Conservation (phyloP, 2,329 filamentous ascomycete genomes). For the Fusarium devonianum region DNA sequence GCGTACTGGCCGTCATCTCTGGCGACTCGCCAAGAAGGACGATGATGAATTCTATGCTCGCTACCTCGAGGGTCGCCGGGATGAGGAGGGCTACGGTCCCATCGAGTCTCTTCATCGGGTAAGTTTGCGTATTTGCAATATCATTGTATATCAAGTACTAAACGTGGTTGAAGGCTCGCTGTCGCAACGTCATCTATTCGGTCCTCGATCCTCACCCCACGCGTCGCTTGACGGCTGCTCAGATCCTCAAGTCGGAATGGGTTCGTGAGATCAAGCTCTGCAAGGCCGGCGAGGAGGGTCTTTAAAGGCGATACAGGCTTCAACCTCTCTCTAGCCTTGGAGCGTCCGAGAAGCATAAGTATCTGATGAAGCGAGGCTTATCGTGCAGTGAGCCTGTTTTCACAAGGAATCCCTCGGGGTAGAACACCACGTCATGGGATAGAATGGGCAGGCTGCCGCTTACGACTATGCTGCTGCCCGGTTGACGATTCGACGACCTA, state of each 20-base stretch:
- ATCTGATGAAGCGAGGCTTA: constrained; percentile 1
- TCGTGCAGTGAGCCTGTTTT: neutral
- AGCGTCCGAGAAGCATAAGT: constrained; percentile 7
- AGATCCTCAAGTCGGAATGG: constrained; percentile 98
- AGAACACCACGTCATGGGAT: constrained; percentile 16
- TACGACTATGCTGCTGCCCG: constrained; percentile 15
- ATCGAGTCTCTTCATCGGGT: constrained; percentile 96
- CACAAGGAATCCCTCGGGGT: constrained; percentile 13
- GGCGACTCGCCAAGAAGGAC: constrained; percentile 95
- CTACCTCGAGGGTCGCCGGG: constrained; percentile 89
- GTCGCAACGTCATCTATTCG: constrained; percentile 98
- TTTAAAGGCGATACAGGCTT: constrained; percentile 57
- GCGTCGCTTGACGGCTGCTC: constrained; percentile 91
- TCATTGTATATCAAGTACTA: constrained; percentile 8
- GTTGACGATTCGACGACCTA: constrained; percentile 39
- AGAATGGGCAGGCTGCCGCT: constrained; percentile 27
- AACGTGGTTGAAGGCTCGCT: constrained; percentile 74
- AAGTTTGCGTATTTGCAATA: constrained; percentile 53
- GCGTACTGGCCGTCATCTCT: constrained; percentile 93
- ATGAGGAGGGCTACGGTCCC: constrained; percentile 94
- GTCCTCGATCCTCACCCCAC: constrained; percentile 94
- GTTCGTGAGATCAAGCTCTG: constrained; percentile 97
- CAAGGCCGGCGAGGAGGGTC: constrained; percentile 94
- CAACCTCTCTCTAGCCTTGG: neutral
- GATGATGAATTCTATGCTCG: constrained; percentile 97